A percentile compares a stretch with the other conserved stretches of the same genome.
These are phyloP conservation scores for Candida parachauliodes DNA, from an alignment of 805 yeast genomes.

Conservation along the genomic window DNA sequence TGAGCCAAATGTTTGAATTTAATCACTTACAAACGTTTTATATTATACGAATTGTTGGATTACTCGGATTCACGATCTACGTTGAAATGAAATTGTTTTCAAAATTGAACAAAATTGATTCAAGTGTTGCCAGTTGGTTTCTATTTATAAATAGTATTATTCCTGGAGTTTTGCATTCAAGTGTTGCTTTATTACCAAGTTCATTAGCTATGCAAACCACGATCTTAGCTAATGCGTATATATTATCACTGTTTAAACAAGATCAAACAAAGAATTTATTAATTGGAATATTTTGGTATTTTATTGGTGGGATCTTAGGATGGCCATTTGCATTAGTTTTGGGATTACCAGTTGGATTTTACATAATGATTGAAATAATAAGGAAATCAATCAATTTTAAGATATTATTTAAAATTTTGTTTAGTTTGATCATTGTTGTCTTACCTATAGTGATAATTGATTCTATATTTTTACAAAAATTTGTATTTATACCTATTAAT, in stretches of 20 bases:
- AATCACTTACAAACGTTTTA: slow-evolving; percentile 41
- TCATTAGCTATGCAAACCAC: slow-evolving; percentile 58
- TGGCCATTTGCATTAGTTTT: slow-evolving; percentile 85
- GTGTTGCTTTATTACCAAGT: slow-evolving; percentile 83
- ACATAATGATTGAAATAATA: slow-evolving; percentile 15
- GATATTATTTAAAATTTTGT: background rate
- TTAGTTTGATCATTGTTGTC: slow-evolving; percentile 14
- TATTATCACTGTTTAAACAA: slow-evolving; percentile 21
- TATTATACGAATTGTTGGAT: slow-evolving; percentile 41
- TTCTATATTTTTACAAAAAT: slow-evolving; percentile 55
- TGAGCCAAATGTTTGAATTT: slow-evolving; percentile 14
- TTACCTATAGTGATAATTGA: slow-evolving; percentile 45
- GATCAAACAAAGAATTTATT: background rate
- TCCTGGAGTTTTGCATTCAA: slow-evolving; percentile 87
- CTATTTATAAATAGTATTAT: slow-evolving; percentile 56
- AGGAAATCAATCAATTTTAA: background rate
- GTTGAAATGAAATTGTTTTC: slow-evolving; percentile 54
- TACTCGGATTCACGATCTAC: slow-evolving; percentile 33
- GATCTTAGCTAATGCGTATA: slow-evolving; percentile 41
- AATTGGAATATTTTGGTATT: slow-evolving; percentile 39
- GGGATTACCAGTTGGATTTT: slow-evolving; percentile 56
- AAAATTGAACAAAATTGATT: slow-evolving; percentile 34
- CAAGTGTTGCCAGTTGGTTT: slow-evolving; percentile 55
- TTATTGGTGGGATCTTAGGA: slow-evolving; percentile 75
- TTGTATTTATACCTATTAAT: slow-evolving; percentile 72